These are phyloP conservation scores for Aegilops longissima DNA, from an alignment of 176 grass and related monocot species.

Conservation along the genomic window DNA sequence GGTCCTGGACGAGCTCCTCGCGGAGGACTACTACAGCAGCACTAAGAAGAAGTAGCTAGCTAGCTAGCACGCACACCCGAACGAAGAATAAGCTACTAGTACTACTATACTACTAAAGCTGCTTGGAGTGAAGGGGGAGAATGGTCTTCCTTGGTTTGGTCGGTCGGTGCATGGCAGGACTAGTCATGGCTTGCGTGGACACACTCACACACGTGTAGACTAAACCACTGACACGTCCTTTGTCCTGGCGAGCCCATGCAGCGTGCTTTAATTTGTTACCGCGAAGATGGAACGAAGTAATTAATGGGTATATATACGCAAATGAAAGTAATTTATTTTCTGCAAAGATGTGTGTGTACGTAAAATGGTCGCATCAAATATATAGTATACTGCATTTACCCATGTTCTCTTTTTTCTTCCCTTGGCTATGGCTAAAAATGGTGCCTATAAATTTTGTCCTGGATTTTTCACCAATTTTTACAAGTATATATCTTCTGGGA, in stretches of 20 bases:
- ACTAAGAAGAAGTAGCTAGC: neutral
- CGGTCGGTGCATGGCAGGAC: neutral
- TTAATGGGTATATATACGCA: neutral
- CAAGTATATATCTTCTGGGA: too few relatives aligned
- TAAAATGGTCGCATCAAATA: too few relatives aligned
- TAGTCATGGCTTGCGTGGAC: constrained; percentile 26
- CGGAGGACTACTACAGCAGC: constrained; percentile 29
- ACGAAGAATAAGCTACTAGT: neutral
- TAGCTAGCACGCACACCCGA: neutral
- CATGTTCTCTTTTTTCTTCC: too few relatives aligned
- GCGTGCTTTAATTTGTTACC: neutral
- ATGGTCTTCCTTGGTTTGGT: neutral
- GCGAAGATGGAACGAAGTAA: neutral
- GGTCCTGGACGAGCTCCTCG: constrained; percentile 60
- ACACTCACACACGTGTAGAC: constrained; percentile 6
- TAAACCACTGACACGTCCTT: neutral
- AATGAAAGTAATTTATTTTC: too few relatives aligned
- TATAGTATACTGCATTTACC: too few relatives aligned
- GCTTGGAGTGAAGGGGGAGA: neutral
- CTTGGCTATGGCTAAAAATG: too few relatives aligned
- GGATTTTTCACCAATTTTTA: too few relatives aligned
- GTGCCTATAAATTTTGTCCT: too few relatives aligned
- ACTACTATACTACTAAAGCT: neutral
- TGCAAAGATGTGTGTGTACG: too few relatives aligned
- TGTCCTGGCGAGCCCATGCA: constrained; percentile 1